phyloP scores from a whole-genome alignment of 179 eudicot species.

The Nepenthes alata region DNA sequence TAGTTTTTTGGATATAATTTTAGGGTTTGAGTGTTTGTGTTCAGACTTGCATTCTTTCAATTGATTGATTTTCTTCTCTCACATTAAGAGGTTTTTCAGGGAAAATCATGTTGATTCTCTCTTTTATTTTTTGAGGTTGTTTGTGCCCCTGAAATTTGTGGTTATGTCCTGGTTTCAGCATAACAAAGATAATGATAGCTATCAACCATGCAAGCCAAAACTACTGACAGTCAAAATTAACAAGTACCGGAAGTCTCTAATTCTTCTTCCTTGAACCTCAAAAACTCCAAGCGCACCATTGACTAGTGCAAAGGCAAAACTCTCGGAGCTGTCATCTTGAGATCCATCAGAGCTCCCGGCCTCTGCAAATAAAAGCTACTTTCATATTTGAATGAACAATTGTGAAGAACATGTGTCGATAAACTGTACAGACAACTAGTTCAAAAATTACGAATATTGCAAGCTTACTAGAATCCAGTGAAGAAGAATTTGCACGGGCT shows the following conservation, averaged over 20 bases:
- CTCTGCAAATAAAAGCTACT: conserved; percentile 33
- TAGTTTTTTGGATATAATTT: no score
- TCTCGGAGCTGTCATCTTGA: conserved; percentile 81
- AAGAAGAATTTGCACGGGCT: conserved; percentile 32
- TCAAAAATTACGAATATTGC: not conserved
- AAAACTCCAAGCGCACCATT: conserved; percentile 98
- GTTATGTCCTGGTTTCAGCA: no score
- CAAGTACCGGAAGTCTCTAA: conserved; percentile 79
- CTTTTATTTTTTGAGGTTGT: no score
- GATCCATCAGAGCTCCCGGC: conserved; percentile 50
- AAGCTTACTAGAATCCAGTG: conserved; percentile 65
- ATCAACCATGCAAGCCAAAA: not conserved
- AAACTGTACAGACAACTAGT: not conserved
- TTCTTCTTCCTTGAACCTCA: conserved; percentile 95
- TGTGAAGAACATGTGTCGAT: not conserved
- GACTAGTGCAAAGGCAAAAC: conserved; percentile 90
- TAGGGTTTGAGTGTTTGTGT: no score
- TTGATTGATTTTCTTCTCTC: no score
- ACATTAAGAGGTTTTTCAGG: no score
- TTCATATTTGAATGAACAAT: conserved; percentile 3
- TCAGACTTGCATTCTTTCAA: no score
- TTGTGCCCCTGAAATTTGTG: no score
- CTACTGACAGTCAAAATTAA: conserved; percentile 1
- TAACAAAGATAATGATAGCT: not conserved
- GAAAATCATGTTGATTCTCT: no score